Percentiles rank a stretch among this genome's conserved stretches.
These are phyloP conservation scores for Tylopilus rubrobrunneus DNA, from an alignment of 768 basidiomycete species.

Conservation along the genomic window DNA sequence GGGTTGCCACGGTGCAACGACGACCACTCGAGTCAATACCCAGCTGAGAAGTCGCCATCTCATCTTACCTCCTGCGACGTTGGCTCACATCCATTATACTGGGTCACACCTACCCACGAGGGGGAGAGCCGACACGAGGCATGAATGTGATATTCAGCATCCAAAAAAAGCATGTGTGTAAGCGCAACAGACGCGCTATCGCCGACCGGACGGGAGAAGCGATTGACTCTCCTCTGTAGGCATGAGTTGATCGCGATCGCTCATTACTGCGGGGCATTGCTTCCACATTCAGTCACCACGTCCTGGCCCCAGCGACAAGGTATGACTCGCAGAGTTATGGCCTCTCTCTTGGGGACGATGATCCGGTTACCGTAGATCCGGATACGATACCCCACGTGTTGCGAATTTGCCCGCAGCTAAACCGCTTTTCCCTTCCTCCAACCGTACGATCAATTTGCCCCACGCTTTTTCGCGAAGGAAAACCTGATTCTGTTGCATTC, in stretches of 20 bases:
- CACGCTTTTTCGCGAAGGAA: background rate
- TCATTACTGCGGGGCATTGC: slow-evolving; percentile 9
- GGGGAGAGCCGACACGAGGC: slow-evolving; percentile 15
- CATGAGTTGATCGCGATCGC: slow-evolving; percentile 8
- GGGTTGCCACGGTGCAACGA: slow-evolving; percentile 9
- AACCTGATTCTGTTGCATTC: background rate
- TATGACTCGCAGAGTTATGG: background rate
- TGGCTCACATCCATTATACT: slow-evolving; percentile 1
- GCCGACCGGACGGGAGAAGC: slow-evolving; percentile 13
- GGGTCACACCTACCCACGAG: slow-evolving; percentile 17
- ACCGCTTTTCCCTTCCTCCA: background rate
- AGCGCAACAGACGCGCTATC: slow-evolving; percentile 12
- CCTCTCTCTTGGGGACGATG: background rate
- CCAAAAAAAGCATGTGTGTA: slow-evolving; percentile 1
- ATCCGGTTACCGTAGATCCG: slow-evolving; percentile 4
- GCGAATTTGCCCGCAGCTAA: background rate
- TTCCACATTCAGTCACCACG: slow-evolving; percentile 14
- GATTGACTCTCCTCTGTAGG: slow-evolving; percentile 14
- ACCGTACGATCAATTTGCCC: background rate
- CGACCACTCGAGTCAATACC: slow-evolving; percentile 11
- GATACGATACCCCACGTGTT: slow-evolving; percentile 7
- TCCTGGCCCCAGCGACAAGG: background rate
- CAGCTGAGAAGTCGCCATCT: slow-evolving; percentile 14
- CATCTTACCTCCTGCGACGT: slow-evolving; percentile 2
- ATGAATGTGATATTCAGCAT: background rate